These are phyloP conservation scores for Diaporthe australafricana DNA, from an alignment of 2,329 filamentous ascomycete species.

Conservation along the genomic window DNA sequence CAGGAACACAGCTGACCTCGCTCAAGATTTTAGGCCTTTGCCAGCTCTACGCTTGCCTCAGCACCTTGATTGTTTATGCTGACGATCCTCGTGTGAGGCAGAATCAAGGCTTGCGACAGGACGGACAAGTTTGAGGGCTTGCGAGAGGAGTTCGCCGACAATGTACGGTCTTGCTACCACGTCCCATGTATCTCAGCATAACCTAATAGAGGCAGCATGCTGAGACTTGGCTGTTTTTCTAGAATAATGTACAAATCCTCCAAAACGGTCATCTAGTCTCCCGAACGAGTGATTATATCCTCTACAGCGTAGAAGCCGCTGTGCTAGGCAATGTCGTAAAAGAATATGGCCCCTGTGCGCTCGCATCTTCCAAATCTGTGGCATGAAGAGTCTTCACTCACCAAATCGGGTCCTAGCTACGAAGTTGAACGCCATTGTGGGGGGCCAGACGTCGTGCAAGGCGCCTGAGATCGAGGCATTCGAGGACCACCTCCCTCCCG, in stretches of 20 bases:
- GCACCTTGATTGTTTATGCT: constrained; percentile 36
- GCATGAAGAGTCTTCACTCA: constrained; percentile 34
- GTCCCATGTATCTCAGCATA: constrained; percentile 43
- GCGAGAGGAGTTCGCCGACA: constrained; percentile 83
- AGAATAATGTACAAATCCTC: constrained; percentile 89
- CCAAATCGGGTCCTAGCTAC: constrained; percentile 71
- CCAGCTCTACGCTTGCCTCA: constrained; percentile 20
- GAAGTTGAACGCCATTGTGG: constrained; percentile 93
- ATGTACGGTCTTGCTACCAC: constrained; percentile 71
- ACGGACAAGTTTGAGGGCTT: constrained; percentile 88
- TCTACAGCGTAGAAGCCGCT: constrained; percentile 97
- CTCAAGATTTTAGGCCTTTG: constrained; percentile 39
- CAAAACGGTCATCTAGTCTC: constrained; percentile 96
- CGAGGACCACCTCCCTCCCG: constrained; percentile 84
- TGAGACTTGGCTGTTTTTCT: constrained; percentile 66
- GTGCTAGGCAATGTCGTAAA: constrained; percentile 89
- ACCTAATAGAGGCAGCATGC: constrained; percentile 51
- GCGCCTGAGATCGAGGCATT: constrained; percentile 95
- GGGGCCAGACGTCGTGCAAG: constrained; percentile 98
- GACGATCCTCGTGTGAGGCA: constrained; percentile 53
- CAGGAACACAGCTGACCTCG: constrained; percentile 33
- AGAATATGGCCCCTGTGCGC: constrained; percentile 89
- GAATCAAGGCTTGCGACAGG: constrained; percentile 93
- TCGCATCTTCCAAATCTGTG: background rate
- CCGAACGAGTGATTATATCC: constrained; percentile 96